Base-by-base conservation (phyloP, 1,139 yeast species). In the Protomyces arabidopsidicola region DNA sequence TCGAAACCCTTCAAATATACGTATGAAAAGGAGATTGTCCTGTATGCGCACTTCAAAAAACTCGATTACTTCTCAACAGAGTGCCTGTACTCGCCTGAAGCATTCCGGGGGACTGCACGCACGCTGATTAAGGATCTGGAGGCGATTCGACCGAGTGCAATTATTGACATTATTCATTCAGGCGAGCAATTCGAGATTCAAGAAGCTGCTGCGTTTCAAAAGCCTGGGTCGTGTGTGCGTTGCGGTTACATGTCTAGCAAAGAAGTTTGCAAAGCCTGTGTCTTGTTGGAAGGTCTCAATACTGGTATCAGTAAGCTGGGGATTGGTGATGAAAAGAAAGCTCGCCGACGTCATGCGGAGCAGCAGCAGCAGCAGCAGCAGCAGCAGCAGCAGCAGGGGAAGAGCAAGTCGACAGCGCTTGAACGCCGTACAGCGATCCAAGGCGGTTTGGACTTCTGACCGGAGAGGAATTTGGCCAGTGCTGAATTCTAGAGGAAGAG, bases 11-110 rank as follows among this genome's bases (percentile, higher is more conserved):
- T 95, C 78, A 95, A 93, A 74, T 95, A 90, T 73, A 83, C 96
- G 12, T 95, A 95, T 74, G 98, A 95, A 73, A 95, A 95, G 79
- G 99, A 95, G 74, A 95, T 95, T 70, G 98, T 95, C 22, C 80
- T 95, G 31, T 95, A 95, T 76, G 99, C 99, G 1, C 98, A 95
- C 73, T 95, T 90, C 77, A 91, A 90, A 76, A 88, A 90, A 71
- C 80, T 95, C 63, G 98, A 95, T 74, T 95, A 95, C 74, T 95
- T 95, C 73, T 88, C 97, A 4, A 95, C 99, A 0, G 99, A 95
- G 72, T 95, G 99, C 75, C 86, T 97, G 0, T 95, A 95, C 76
- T 96, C 98, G 0, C 98, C 98, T 0, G 98, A 95, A 74, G 98
- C 99, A 0, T 95, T 95, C 72, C 79, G 99, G 69, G 98, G 99